These are phyloP conservation scores for Globisporangium mamillatum DNA, from an alignment of 352 stramenopile species.

Conservation along the genomic window DNA sequence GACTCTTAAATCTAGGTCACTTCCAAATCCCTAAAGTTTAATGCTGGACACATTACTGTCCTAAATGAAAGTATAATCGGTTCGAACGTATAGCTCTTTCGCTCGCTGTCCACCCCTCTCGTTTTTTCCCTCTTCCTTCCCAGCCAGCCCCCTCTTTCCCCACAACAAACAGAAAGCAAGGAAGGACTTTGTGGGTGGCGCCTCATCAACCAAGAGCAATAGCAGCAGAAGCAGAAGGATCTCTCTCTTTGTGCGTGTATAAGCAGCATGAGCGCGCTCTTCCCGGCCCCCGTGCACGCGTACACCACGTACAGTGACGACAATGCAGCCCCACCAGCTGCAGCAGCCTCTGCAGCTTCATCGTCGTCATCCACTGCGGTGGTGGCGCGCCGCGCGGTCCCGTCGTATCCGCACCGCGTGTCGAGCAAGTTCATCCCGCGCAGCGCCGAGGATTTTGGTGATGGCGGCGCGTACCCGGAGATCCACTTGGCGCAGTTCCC, in stretches of 20 bases:
- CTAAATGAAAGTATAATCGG: no score
- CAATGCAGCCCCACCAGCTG: background rate
- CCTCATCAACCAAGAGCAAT: background rate
- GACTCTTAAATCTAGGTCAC: no score
- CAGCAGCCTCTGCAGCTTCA: background rate
- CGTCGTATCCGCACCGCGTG: conserved; percentile 58
- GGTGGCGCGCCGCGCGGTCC: conserved; percentile 19
- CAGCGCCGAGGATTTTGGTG: conserved; percentile 90
- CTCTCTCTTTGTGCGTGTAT: background rate
- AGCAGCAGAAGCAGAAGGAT: background rate
- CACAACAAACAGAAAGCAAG: background rate
- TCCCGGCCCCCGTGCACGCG: conserved; percentile 66
- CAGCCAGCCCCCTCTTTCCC: background rate
- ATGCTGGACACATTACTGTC: no score
- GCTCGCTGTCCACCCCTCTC: background rate
- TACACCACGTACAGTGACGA: conserved; percentile 70
- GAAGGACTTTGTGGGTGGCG: background rate
- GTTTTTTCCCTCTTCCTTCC: background rate
- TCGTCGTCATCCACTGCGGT: conserved; percentile 2
- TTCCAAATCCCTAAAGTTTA: no score
- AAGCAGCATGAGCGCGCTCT: conserved; percentile 59
- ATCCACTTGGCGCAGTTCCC: conserved; percentile 98
- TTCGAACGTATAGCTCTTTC: background rate
- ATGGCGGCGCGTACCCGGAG: conserved; percentile 98
- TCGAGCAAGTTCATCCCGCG: conserved; percentile 63